A percentile compares a stretch with the other conserved stretches of the same genome.
phyloP scores from a whole-genome alignment of 2,329 filamentous ascomycete genomes.

The Tolypocladium album region DNA sequence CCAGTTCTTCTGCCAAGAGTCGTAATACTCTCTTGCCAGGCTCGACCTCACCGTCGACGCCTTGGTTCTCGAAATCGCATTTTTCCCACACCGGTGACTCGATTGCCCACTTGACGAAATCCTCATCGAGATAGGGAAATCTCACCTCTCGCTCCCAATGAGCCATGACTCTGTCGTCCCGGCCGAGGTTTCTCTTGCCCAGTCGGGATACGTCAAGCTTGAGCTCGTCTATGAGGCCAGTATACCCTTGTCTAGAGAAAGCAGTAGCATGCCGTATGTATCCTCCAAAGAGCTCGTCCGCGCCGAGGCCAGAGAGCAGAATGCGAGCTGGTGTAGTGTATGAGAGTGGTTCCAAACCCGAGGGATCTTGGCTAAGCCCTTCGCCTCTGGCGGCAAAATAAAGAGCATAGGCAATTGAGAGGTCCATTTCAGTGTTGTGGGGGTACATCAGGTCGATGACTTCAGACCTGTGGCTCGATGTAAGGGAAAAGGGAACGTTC shows the following conservation, averaged over 20 bases:
- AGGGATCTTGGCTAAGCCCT: slow-evolving; percentile 33
- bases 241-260: slow-evolving; percentile 57
- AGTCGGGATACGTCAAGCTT: slow-evolving; percentile 76
- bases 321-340: slow-evolving; percentile 70
- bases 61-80: slow-evolving; percentile 64
- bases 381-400: slow-evolving; percentile 82
- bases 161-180: slow-evolving; percentile 84
- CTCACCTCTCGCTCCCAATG: slow-evolving; percentile 83
- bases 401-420: slow-evolving; percentile 87
- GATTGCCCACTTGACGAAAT: slow-evolving; percentile 73
- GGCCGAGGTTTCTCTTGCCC: slow-evolving; percentile 86
- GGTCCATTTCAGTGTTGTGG: slow-evolving; percentile 97
- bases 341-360: slow-evolving; percentile 12
- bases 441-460: slow-evolving; percentile 76
- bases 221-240: slow-evolving; percentile 69
- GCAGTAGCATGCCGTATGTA: slow-evolving; percentile 78
- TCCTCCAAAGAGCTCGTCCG: slow-evolving; percentile 91
- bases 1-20: slow-evolving; percentile 63
- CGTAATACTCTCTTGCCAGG: slow-evolving; percentile 74
- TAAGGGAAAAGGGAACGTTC: slow-evolving; percentile 73
- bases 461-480: slow-evolving; percentile 52
- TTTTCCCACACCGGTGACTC: slow-evolving; percentile 68
- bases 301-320: slow-evolving; percentile 83
- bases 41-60: slow-evolving; percentile 40
- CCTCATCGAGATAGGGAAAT: slow-evolving; percentile 86